Evolutionary conservation across 257 asterid species (phyloP).

Genomic region (Forsythia suspensa): DNA sequence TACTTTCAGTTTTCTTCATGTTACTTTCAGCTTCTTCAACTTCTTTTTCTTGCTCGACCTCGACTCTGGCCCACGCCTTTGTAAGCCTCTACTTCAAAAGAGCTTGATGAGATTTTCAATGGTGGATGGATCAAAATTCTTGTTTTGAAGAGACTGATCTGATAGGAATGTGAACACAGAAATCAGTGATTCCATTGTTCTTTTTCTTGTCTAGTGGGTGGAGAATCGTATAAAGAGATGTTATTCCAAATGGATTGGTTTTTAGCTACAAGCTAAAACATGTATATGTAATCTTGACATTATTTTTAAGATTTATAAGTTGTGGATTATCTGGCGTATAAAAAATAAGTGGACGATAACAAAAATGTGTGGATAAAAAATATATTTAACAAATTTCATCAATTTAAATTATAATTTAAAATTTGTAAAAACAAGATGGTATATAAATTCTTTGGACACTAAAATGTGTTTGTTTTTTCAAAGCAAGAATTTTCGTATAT

Average conservation of each 20-base stretch:
- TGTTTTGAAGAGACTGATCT: slow-evolving; percentile 61
- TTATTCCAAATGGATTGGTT: not conserved
- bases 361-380: too few relatives aligned
- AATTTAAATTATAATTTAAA: too few relatives aligned
- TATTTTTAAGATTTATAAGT: too few relatives aligned
- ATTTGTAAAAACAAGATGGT: too few relatives aligned
- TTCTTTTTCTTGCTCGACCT: slow-evolving; percentile 52
- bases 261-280: slow-evolving; percentile 2
- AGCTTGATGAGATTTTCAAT: slow-evolving; percentile 75
- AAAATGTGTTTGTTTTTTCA: too few relatives aligned
- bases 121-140: slow-evolving; percentile 67
- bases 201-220: not conserved
- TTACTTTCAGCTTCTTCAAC: slow-evolving; percentile 33
- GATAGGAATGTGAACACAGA: slow-evolving; percentile 67
- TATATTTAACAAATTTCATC: too few relatives aligned
- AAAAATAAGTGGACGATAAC: too few relatives aligned
- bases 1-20: slow-evolving; percentile 39
- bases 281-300: too few relatives aligned
- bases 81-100: slow-evolving; percentile 83
- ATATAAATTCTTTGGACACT: too few relatives aligned
- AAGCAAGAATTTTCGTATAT: too few relatives aligned
- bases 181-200: slow-evolving; percentile 74
- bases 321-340: too few relatives aligned
- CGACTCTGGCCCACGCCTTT: slow-evolving; percentile 84
- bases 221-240: slow-evolving; percentile 24